phyloP scores from a whole-genome alignment of 2,329 filamentous ascomycete genomes.

The Talaromyces funiculosus region DNA sequence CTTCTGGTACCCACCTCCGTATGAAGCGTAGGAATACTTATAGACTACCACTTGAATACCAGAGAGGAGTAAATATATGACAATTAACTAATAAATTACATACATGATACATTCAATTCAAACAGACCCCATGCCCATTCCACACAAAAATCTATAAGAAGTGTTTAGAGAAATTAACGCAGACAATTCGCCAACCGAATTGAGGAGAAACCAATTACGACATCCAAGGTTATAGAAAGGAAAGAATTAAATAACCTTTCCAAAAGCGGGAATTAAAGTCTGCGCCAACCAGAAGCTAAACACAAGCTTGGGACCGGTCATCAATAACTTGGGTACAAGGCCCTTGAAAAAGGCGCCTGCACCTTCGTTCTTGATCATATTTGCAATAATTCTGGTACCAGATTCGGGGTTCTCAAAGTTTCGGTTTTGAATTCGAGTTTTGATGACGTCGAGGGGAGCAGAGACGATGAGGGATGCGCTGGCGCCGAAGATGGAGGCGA shows the following conservation, averaged over 20 bases:
- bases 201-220: background rate
- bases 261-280: conserved; percentile 92
- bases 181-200: conserved; percentile 6
- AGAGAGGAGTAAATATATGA: conserved; percentile 1
- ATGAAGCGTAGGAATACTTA: background rate
- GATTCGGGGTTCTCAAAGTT: conserved; percentile 98
- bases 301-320: conserved; percentile 98
- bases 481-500: conserved; percentile 91
- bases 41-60: background rate
- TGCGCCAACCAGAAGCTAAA: conserved; percentile 99
- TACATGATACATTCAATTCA: conserved; percentile 6
- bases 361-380: conserved; percentile 91
- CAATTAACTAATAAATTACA: conserved; percentile 4
- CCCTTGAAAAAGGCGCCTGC: conserved; percentile 92
- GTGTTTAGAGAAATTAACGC: background rate
- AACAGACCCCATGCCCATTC: background rate
- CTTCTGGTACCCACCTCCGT: no score
- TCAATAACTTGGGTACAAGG: conserved; percentile 90
- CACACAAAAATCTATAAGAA: background rate
- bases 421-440: conserved; percentile 95
- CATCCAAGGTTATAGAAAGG: background rate
- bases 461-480: conserved; percentile 93
- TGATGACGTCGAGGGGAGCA: conserved; percentile 95
- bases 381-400: conserved; percentile 82
- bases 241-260: conserved; percentile 51